Conservation (phyloP, 2,329 filamentous ascomycete genomes). For the Dactylellina parvicollis region DNA sequence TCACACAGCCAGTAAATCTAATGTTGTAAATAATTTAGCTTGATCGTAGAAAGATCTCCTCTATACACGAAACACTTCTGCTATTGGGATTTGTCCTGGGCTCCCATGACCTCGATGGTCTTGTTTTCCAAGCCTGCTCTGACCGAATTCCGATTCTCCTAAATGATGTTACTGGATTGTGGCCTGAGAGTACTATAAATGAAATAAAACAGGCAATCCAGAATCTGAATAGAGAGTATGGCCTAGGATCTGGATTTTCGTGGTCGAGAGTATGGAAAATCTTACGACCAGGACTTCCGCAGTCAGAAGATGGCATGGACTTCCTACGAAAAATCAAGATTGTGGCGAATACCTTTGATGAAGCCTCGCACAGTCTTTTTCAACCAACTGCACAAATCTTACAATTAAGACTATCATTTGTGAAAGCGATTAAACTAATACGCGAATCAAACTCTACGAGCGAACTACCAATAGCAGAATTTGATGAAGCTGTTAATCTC, state of each 20-base stretch:
- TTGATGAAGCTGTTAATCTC: constrained; percentile 28
- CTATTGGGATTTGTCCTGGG: constrained; percentile 30
- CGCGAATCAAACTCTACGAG: constrained; percentile 1
- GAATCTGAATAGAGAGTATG: constrained; percentile 29
- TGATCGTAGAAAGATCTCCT: neutral
- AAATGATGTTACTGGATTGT: constrained; percentile 1
- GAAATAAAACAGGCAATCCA: constrained; percentile 22
- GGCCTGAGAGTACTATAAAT: constrained; percentile 21
- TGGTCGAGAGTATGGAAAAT: constrained; percentile 47
- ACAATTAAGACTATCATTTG: constrained; percentile 31
- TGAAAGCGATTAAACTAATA: constrained; percentile 35
- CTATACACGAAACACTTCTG: constrained; percentile 30
- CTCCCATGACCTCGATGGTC: constrained; percentile 17
- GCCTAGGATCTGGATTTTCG: constrained; percentile 45
- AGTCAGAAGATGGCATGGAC: constrained; percentile 41
- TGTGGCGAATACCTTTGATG: constrained; percentile 34
- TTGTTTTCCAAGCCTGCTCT: constrained; percentile 47
- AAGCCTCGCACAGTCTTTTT: constrained; percentile 12
- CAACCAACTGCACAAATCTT: constrained; percentile 33
- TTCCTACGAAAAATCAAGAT: constrained; percentile 26
- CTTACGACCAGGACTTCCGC: constrained; percentile 23
- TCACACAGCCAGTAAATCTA: neutral
- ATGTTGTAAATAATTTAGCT: neutral
- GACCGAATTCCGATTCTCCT: constrained; percentile 30
- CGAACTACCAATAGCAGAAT: constrained; percentile 17